Evolutionary conservation across 805 yeast species (phyloP), one percentile per base, ranked within the genome.

Genomic region (Debaryomyces maramus): DNA sequence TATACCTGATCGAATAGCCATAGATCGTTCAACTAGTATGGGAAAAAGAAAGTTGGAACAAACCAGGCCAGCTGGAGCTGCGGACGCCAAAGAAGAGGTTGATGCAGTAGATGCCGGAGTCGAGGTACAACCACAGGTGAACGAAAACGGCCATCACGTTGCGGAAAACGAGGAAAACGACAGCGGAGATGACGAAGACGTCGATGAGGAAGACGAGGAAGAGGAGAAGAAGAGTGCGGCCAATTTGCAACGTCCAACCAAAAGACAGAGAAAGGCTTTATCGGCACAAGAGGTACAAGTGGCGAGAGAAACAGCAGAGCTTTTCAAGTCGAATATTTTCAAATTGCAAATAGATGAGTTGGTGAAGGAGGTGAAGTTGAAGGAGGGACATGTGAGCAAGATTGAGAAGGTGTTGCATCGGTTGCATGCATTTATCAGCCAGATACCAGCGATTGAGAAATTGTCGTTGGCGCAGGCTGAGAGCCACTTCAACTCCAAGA

Each of bases 261-360:
- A 70, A 46, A 66, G 62, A 40, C 70, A 62, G 29, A 57, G 52
- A 33, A 58, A 61, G 36, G 69, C 70, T 47, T 53, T 80, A 17
- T 67, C 85, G 0, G 81, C 93, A 0, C 90, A 88, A 51, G 97
- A 93, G 43, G 81, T 91, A 33, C 96, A 91, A 53, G 76, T 85
- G 2, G 96, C 97, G 0, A 77, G 96, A 52, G 97, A 90, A 60
- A 87, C 97, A 1, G 93, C 95, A 1, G 97, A 90, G 60, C 67
- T 91, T 33, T 93, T 90, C 79, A 88, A 90, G 56, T 88, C 97
- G 6, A 93, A 90, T 63, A 89, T 93, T 40, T 91, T 93, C 80
- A 93, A 93, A 61, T 65, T 93, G 42, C 96, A 93, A 67, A 89
- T 93, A 45, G 98, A 90, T 63, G 98, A 90, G 58, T 70, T 93